A percentile compares a stretch with the other conserved stretches of the same genome.
These are phyloP conservation scores for Candida corydali DNA, from an alignment of 805 yeast genomes.

Conservation along the genomic window DNA sequence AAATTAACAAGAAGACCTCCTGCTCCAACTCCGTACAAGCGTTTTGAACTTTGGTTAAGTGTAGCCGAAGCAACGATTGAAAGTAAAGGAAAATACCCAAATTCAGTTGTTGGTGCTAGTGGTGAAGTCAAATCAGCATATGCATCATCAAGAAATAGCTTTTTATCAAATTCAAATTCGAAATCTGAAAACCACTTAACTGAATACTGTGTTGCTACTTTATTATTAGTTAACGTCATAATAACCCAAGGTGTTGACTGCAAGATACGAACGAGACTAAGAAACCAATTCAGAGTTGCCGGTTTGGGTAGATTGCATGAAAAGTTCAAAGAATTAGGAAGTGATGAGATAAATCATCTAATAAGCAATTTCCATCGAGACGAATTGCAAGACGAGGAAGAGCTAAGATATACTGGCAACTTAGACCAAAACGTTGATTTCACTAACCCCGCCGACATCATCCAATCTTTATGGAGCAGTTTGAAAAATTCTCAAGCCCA, in stretches of 20 bases:
- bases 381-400: slow-evolving; percentile 53
- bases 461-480: slow-evolving; percentile 53
- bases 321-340: slow-evolving; percentile 48
- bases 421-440: slow-evolving; percentile 48
- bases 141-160: slow-evolving; percentile 2
- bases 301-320: slow-evolving; percentile 53
- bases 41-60: slow-evolving; percentile 70
- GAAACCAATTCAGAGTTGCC: slow-evolving; percentile 55
- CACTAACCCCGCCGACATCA: slow-evolving; percentile 68
- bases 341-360: slow-evolving; percentile 61
- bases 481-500: slow-evolving; percentile 58
- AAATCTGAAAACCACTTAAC: slow-evolving; percentile 55
- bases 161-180: slow-evolving; percentile 38
- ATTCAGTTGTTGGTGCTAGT: slow-evolving; percentile 89
- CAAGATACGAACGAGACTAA: slow-evolving; percentile 50
- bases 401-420: slow-evolving; percentile 30
- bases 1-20: slow-evolving; percentile 35
- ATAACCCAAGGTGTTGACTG: slow-evolving; percentile 42
- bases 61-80: slow-evolving; percentile 64
- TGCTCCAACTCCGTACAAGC: slow-evolving; percentile 33
- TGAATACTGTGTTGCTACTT: slow-evolving; percentile 69
- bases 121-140: slow-evolving; percentile 60
- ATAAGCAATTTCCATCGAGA: slow-evolving; percentile 56
- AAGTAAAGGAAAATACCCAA: slow-evolving; percentile 81
- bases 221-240: slow-evolving; percentile 67